Base-by-base conservation (phyloP, 306 rosid genomes). In the Vigna hirtella region DNA sequence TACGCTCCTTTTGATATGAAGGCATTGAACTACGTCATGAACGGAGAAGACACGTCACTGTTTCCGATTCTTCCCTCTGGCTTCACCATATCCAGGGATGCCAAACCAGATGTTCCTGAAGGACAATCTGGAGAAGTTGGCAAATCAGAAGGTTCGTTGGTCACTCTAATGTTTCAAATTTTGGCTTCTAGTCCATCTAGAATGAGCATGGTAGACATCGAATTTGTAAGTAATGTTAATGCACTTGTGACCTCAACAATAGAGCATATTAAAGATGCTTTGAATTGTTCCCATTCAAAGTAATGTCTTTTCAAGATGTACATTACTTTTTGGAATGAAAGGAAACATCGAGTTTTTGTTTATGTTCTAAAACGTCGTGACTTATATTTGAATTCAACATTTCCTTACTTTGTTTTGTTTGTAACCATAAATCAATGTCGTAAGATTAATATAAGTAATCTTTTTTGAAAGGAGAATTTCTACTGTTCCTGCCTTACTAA, bases 21-120 rank as follows among this genome's bases (percentile, higher is more conserved):
- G 8, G 9, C 76, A 1, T 20, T 93, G 6, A 73, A 76, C 26
- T 2, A 63, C 14, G 84, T 81, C 3, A 61, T 61, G 0, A 66
- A 34, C 0, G 90, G 91, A 6, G 85, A 80, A 16, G 89, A 89
- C 72, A n/a, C 87, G n/a, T 82, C 85, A 0, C 3, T 14, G 14
- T 14, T 93, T 51, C 88, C 89, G 0, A 64, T 91, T 13, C 96
- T 93, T 32, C 91, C 97, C 1, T 87, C 91, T 0, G 98, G 98
- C n/a, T 57, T 90, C 8, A 55, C 91, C 6, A 83, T 93, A 83
- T 76, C 90, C 0, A 45, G 79, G 4, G 91, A 85, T 16, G 93
- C 93, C 7, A 81, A 77, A 17, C 10, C 55, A 24, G 17, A 59
- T 2, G 4, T 6, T 9, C 49, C 1, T 12, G 65, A 12, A 5